phyloP scores from a whole-genome alignment of 2,329 filamentous ascomycete species.

The Arthrobotrys sinensis region DNA sequence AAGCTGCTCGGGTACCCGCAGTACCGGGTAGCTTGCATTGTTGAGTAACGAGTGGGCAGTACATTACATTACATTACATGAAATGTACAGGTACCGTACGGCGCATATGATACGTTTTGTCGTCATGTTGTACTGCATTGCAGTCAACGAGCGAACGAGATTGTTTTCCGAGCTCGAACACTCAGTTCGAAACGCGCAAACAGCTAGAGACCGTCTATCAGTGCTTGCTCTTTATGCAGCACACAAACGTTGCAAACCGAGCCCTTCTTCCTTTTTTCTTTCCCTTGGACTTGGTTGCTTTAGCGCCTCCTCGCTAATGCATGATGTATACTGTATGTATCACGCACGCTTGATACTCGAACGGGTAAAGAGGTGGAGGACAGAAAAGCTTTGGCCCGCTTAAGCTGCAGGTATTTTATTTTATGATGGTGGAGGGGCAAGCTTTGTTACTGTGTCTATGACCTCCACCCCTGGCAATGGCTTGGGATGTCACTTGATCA shows the following conservation, averaged over 20 bases:
- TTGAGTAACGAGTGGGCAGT: not conserved
- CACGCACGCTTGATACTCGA: constrained; percentile 61
- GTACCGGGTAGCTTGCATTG: constrained; percentile 33
- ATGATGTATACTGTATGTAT: constrained; percentile 48
- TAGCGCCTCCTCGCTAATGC: constrained; percentile 60
- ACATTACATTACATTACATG: too few species aligned
- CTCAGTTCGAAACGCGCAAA: constrained; percentile 6
- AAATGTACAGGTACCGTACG: too few species aligned
- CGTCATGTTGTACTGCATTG: not conserved
- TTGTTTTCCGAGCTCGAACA: too few species aligned
- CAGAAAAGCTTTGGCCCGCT: constrained; percentile 50
- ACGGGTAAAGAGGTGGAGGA: constrained; percentile 58
- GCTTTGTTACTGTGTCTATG: not conserved
- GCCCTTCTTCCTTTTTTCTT: not conserved
- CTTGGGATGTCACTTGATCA: constrained; percentile 60
- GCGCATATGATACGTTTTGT: too few species aligned
- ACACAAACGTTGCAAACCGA: not conserved
- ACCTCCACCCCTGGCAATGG: constrained; percentile 41
- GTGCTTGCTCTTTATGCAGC: not conserved
- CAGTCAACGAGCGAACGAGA: not conserved
- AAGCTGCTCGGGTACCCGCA: constrained; percentile 49
- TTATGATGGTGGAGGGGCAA: constrained; percentile 23
- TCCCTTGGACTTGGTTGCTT: constrained; percentile 7
- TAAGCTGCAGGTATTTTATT: constrained; percentile 44
- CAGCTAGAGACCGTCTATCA: not conserved